phyloP scores from a whole-genome alignment of 495 filamentous ascomycete genomes.

The Talaromyces thailandensis region DNA sequence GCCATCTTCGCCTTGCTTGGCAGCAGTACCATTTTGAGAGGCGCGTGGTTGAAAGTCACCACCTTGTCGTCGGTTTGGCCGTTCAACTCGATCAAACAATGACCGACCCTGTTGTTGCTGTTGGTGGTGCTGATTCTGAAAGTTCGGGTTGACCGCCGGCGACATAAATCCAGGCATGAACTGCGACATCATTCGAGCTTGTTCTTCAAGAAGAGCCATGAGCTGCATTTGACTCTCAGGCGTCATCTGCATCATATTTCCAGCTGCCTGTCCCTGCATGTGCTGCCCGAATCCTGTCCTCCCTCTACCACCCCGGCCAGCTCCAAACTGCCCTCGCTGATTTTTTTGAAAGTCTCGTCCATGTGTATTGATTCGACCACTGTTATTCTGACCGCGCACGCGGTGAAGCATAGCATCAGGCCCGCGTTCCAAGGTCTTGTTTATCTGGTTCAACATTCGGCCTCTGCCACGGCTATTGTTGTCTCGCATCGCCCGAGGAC shows the following conservation, averaged over 20 bases:
- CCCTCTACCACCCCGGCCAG: constrained; percentile 34
- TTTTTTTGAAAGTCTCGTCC: constrained; percentile 65
- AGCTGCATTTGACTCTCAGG: constrained; percentile 70
- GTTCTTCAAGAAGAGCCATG: constrained; percentile 79
- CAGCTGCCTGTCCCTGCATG: constrained; percentile 23
- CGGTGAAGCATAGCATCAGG: constrained; percentile 71
- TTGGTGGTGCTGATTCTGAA: constrained; percentile 36
- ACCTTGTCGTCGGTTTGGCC: constrained; percentile 29
- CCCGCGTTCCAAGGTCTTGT: constrained; percentile 74
- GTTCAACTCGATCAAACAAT: constrained; percentile 69
- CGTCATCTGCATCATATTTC: constrained; percentile 45
- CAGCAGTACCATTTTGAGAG: constrained; percentile 15
- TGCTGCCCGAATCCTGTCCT: constrained; percentile 31
- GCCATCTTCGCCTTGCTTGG: constrained; percentile 14
- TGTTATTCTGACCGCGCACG: constrained; percentile 61
- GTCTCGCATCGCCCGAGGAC: constrained; percentile 91
- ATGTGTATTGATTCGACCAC: constrained; percentile 69
- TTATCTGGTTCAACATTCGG: constrained; percentile 79
- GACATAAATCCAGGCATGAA: constrained; percentile 42
- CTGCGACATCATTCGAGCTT: constrained; percentile 76
- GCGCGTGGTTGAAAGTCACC: constrained; percentile 25
- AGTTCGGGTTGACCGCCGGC: constrained; percentile 46
- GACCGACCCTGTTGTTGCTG: constrained; percentile 50
- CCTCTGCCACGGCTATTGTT: constrained; percentile 51
- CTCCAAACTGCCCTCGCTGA: constrained; percentile 42